Percentiles rank a stretch among this genome's conserved stretches.
phyloP scores from a whole-genome alignment of 2,329 filamentous ascomycete genomes.

The Alternaria sp. region DNA sequence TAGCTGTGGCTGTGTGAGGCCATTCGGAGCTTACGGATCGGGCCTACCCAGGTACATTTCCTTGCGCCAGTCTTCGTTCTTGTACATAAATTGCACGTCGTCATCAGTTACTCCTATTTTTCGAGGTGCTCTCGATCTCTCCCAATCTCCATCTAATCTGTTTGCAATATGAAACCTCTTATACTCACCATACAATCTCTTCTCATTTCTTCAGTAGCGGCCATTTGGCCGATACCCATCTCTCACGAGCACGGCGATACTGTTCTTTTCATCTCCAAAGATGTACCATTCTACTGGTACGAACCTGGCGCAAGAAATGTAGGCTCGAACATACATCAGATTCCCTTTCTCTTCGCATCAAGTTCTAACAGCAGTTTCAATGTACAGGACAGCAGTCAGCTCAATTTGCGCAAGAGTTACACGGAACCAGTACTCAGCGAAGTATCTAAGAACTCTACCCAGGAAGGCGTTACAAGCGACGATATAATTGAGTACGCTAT shows the following conservation, averaged over 20 bases:
- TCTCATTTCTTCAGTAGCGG: constrained; percentile 37
- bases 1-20: background rate
- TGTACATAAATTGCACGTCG: background rate
- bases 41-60: constrained; percentile 6
- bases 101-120: background rate
- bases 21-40: background rate
- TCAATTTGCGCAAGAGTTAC: constrained; percentile 22
- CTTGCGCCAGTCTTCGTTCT: constrained; percentile 25
- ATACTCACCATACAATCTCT: constrained; percentile 18
- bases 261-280: constrained; percentile 51
- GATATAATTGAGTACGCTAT: constrained; percentile 58
- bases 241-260: constrained; percentile 49
- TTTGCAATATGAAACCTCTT: constrained; percentile 36
- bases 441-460: background rate
- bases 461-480: constrained; percentile 55
- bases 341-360: constrained; percentile 22
- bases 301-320: constrained; percentile 48
- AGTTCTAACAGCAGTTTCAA: constrained; percentile 28
- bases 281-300: constrained; percentile 48
- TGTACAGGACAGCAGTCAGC: constrained; percentile 19
- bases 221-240: constrained; percentile 55
- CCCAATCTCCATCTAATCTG: background rate
- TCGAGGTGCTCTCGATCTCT: background rate
- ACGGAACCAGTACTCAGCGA: constrained; percentile 13
- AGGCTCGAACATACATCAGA: constrained; percentile 29